Percentiles rank a stretch among this genome's conserved stretches.
phyloP scores from a whole-genome alignment of 768 basidiomycete genomes.

The Termitomyces sp. region DNA sequence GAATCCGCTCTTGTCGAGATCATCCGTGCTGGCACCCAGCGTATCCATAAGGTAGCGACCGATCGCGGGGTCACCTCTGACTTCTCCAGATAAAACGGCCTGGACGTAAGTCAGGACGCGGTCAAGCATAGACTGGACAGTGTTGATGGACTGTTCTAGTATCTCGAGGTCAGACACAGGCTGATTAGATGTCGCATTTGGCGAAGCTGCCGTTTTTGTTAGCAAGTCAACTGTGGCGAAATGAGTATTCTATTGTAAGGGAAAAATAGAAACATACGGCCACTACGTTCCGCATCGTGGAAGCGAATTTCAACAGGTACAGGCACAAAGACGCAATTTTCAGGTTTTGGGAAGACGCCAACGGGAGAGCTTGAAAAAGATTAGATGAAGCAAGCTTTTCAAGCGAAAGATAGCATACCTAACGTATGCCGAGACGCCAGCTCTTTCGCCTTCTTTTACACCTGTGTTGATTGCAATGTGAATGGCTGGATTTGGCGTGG shows the following conservation, averaged over 20 bases:
- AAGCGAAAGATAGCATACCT: constrained; percentile 48
- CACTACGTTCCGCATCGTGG: constrained; percentile 80
- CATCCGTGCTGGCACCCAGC: constrained; percentile 68
- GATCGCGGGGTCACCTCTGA: constrained; percentile 77
- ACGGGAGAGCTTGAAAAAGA: constrained; percentile 68
- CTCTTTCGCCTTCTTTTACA: constrained; percentile 53
- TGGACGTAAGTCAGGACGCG: constrained; percentile 84
- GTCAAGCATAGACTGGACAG: constrained; percentile 77
- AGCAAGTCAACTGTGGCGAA: constrained; percentile 72
- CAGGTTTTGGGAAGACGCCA: constrained; percentile 84
- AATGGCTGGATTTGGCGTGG: constrained; percentile 82
- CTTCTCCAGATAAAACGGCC: constrained; percentile 74
- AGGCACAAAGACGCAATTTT: constrained; percentile 94
- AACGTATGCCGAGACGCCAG: constrained; percentile 85
- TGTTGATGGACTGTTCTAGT: constrained; percentile 69
- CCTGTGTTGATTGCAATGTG: constrained; percentile 92
- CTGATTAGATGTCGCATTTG: constrained; percentile 47
- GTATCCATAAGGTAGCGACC: constrained; percentile 93
- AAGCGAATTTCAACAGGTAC: constrained; percentile 86
- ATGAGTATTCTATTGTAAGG: background rate
- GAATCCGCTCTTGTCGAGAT: constrained; percentile 70
- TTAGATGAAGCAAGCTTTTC: constrained; percentile 4
- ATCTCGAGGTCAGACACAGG: constrained; percentile 70
- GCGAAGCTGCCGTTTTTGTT: constrained; percentile 43
- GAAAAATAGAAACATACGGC: constrained; percentile 53